A percentile compares a stretch with the other conserved stretches of the same genome.
These are phyloP conservation scores for Hyphochytrium catenoides DNA, from an alignment of 352 stramenopile genomes.

Conservation along the genomic window DNA sequence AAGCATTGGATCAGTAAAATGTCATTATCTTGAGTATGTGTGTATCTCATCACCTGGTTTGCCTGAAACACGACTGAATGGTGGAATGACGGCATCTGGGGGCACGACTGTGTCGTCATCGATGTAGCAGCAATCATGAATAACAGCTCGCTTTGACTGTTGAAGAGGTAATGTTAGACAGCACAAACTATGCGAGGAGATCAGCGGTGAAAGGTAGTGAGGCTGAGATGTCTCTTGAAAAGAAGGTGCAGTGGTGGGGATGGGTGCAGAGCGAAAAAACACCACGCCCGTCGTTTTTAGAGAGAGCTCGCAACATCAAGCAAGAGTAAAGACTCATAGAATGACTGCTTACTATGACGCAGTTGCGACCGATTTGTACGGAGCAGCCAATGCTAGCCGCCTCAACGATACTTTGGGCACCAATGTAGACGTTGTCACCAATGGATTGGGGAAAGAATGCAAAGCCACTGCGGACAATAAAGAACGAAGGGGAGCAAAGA, in stretches of 20 bases:
- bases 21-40: too few species aligned
- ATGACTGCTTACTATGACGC: conserved; percentile 35
- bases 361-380: conserved; percentile 55
- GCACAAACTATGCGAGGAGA: too few species aligned
- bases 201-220: too few species aligned
- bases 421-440: conserved; percentile 49
- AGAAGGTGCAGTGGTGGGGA: too few species aligned
- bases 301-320: not conserved
- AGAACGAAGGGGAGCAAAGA: not conserved
- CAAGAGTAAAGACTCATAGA: not conserved
- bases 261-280: too few species aligned
- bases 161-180: not conserved
- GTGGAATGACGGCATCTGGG: conserved; percentile 38
- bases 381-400: conserved; percentile 50
- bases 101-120: conserved; percentile 49
- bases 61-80: conserved; percentile 37
- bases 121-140: conserved; percentile 53
- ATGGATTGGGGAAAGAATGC: conserved; percentile 58
- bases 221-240: too few species aligned
- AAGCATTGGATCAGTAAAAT: too few species aligned
- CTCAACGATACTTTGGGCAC: conserved; percentile 38
- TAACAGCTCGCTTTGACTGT: conserved; percentile 47
- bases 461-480: conserved; percentile 17
- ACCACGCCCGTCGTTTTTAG: not conserved
- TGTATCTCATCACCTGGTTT: too few species aligned